Evolutionary conservation across 805 yeast species (phyloP).

Genomic region (Cyberlindnera samutprakarnensis): DNA sequence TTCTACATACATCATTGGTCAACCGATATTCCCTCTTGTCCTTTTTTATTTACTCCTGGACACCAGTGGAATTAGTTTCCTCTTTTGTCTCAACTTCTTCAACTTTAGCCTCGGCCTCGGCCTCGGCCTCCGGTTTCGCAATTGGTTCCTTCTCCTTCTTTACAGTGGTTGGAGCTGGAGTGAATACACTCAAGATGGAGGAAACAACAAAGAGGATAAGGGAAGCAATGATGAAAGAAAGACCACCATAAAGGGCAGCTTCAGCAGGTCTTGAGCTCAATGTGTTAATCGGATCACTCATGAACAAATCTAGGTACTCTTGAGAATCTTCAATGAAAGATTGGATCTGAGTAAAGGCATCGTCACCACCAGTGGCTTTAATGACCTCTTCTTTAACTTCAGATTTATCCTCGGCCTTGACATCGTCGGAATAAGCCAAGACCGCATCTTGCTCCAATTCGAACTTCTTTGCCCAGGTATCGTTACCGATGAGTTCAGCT

Average conservation of each 20-base stretch:
- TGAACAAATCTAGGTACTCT: slow-evolving; percentile 31
- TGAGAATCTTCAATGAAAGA: slow-evolving; percentile 22
- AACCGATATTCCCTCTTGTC: no score
- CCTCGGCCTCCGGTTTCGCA: no score
- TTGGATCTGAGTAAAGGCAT: slow-evolving; percentile 12
- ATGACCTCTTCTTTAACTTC: slow-evolving; percentile 7
- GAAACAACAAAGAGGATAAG: slow-evolving; percentile 28
- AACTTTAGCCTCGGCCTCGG: background rate
- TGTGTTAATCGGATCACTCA: slow-evolving; percentile 37
- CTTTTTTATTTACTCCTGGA: no score
- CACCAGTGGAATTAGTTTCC: background rate
- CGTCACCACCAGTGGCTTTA: slow-evolving; percentile 7
- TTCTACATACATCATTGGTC: no score
- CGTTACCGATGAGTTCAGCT: slow-evolving; percentile 78
- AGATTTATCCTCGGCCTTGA: background rate
- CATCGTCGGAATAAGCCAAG: slow-evolving; percentile 3
- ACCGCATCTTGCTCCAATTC: slow-evolving; percentile 38
- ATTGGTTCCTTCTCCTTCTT: background rate
- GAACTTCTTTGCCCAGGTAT: slow-evolving; percentile 53
- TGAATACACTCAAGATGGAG: background rate
- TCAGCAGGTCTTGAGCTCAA: slow-evolving; percentile 41
- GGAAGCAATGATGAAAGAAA: slow-evolving; percentile 33
- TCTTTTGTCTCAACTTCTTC: background rate
- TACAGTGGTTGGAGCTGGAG: background rate
- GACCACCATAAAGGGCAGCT: slow-evolving; percentile 39